Base-by-base conservation (phyloP, 2,329 filamentous ascomycete species). In the Cercospora sp. region DNA sequence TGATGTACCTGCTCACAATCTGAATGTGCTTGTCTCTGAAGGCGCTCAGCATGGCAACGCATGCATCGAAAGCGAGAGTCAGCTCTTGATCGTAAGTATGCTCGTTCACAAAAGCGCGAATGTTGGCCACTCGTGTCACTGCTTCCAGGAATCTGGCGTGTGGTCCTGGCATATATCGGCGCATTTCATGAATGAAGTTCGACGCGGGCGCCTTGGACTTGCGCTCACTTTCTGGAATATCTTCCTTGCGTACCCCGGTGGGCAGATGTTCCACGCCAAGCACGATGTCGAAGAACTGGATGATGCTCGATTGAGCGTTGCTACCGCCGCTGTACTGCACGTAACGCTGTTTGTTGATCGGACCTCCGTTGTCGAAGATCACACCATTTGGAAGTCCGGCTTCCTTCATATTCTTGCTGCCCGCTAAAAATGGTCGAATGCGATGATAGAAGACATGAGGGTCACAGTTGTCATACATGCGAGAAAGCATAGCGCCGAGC, bases 161-260 rank as follows among this genome's bases (percentile, higher is more conserved):
- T 0, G 91, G 88, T 0, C 93, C 94, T 0, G 95, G 95, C 95
- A 99, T 99, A 81, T 99, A 99, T 57, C 87, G 87, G 67, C 94
- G 91, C 95, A 99, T 99, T 72, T 99, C 95, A 76, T 91, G 89
- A 77, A 99, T 94, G 82, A 99, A 99, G 76, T 95, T 96, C 48
- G 86, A 85, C 5, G 88, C 70, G 64, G 82, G 75, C 16, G 70
- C 65, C 10, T 68, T 81, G 1, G 64, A 55, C 53, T 86, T 85
- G 62, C 83, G 83, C 40, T 84, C 84, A 4, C 80, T 79, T 16
- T 62, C 79, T 74, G 64, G 73, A 65, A 67, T 72, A 66, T 67
- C 77, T 18, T 82, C 82, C 18, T 63, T 68, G 78, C 87, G 90
- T 73, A 92, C 88, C 45, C 94, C 94, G 0, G 95, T 98, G 0